These are phyloP conservation scores for Apiotrichum sp. DNA, from an alignment of 1,284 basidiomycete genomes.

Conservation along the genomic window DNA sequence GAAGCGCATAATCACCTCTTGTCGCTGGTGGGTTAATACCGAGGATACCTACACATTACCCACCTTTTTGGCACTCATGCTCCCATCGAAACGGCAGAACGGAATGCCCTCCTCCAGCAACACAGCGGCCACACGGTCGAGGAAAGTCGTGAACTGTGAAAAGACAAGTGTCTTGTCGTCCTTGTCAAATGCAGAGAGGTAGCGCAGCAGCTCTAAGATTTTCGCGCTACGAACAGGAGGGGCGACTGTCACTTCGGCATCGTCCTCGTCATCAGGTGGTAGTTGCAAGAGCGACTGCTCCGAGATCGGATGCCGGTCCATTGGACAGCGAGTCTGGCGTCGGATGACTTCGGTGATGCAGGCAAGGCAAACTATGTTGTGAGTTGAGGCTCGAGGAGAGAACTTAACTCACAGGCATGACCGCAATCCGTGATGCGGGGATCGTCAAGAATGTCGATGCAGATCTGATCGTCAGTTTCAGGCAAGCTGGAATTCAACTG, in stretches of 20 bases:
- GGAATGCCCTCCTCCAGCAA: constrained; percentile 63
- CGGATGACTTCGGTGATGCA: constrained; percentile 57
- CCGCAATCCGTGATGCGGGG: constrained; percentile 72
- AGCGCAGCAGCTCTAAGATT: constrained; percentile 67
- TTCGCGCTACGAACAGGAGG: constrained; percentile 61
- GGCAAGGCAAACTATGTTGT: constrained; percentile 53
- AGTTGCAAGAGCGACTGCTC: constrained; percentile 62
- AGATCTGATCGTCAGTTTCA: constrained; percentile 52
- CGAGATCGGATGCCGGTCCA: constrained; percentile 68
- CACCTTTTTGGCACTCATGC: constrained; percentile 63
- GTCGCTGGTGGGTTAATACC: constrained; percentile 47
- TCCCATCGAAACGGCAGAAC: constrained; percentile 73
- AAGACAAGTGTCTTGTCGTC: constrained; percentile 76
- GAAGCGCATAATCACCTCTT: constrained; percentile 69
- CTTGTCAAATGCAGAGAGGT: constrained; percentile 61
- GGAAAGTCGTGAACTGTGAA: constrained; percentile 75
- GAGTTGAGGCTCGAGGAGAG: no score
- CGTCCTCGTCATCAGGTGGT: constrained; percentile 48
- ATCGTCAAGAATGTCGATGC: constrained; percentile 60
- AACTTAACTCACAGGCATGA: constrained; percentile 53
- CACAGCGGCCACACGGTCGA: constrained; percentile 68
- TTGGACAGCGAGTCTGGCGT: constrained; percentile 68
- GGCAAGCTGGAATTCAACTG: constrained; percentile 2
- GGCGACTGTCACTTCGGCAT: constrained; percentile 13
- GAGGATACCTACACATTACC: constrained; percentile 1